phyloP scores from a whole-genome alignment of 2,329 filamentous ascomycete species.

The Microdochium paspali region DNA sequence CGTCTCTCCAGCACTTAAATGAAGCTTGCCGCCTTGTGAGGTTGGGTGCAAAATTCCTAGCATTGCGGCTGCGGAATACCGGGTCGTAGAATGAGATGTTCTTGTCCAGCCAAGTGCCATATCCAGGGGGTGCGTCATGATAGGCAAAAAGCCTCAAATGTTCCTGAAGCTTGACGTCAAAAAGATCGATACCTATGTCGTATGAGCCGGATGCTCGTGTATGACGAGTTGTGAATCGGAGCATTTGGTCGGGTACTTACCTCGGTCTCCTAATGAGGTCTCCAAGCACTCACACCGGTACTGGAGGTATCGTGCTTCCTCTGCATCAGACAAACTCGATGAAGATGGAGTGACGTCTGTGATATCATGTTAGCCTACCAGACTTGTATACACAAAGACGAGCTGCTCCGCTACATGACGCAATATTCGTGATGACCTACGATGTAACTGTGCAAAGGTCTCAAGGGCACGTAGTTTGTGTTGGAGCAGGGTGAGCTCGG shows the following conservation, averaged over 20 bases:
- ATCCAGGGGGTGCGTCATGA: constrained; percentile 35
- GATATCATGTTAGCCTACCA: constrained; percentile 7
- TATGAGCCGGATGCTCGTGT: constrained; percentile 3
- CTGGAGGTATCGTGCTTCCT: constrained; percentile 47
- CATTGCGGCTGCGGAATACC: constrained; percentile 29
- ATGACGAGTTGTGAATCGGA: constrained; percentile 1
- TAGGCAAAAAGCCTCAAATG: constrained; percentile 23
- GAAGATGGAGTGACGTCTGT: constrained; percentile 28
- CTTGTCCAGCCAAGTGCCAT: constrained; percentile 40
- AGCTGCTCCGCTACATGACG: constrained; percentile 12
- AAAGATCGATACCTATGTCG: constrained; percentile 30
- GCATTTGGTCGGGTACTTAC: constrained; percentile 19
- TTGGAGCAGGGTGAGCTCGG: constrained; percentile 45
- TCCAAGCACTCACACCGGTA: constrained; percentile 52
- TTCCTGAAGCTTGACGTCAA: constrained; percentile 28
- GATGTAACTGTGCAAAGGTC: constrained; percentile 35
- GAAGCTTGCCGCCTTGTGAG: constrained; percentile 26
- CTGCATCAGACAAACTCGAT: constrained; percentile 40
- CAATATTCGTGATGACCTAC: constrained; percentile 26
- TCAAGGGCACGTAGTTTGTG: constrained; percentile 43
- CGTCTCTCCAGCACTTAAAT: constrained; percentile 46
- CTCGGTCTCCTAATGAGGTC: constrained; percentile 37
- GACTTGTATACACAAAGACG: constrained; percentile 9
- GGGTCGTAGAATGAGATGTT: constrained; percentile 40
- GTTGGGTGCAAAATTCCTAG: constrained; percentile 25